phyloP scores from a whole-genome alignment of 768 basidiomycete genomes.

The Termitomyces titanicus region DNA sequence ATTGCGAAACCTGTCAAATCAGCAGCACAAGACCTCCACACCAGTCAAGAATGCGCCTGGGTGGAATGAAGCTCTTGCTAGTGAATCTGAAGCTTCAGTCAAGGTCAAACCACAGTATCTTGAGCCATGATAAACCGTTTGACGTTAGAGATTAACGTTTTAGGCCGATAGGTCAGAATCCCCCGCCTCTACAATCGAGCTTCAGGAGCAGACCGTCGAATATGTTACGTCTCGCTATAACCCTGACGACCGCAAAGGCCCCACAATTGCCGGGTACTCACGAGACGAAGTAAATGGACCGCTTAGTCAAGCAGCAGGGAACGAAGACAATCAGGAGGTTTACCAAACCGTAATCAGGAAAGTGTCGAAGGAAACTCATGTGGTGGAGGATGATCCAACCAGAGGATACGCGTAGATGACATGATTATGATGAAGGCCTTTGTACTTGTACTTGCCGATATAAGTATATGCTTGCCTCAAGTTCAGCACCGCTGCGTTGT shows the following conservation, averaged over 20 bases:
- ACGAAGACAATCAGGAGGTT: conserved; percentile 18
- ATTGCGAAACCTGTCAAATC: conserved; percentile 39
- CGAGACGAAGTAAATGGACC: conserved; percentile 46
- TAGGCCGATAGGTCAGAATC: conserved; percentile 38
- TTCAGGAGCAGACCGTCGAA: conserved; percentile 40
- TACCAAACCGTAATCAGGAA: conserved; percentile 10
- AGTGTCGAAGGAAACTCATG: conserved; percentile 9
- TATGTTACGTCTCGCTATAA: conserved; percentile 36
- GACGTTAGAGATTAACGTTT: not conserved
- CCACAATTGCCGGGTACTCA: conserved; percentile 33
- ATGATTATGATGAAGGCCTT: not conserved
- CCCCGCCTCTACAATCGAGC: conserved; percentile 22
- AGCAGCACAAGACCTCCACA: conserved; percentile 44
- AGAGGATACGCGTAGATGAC: conserved; percentile 4
- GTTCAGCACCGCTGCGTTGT: no score
- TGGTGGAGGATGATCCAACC: conserved; percentile 5
- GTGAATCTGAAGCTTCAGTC: conserved; percentile 58
- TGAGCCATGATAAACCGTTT: not conserved
- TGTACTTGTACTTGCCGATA: no score
- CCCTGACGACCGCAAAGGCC: conserved; percentile 28
- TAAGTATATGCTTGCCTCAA: no score
- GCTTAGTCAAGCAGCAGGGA: conserved; percentile 31
- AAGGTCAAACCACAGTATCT: conserved; percentile 40
- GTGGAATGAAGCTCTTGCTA: conserved; percentile 69
- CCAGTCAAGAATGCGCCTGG: conserved; percentile 57